Percentiles rank a stretch among this genome's conserved stretches.
phyloP scores from a whole-genome alignment of 2,329 filamentous ascomycete genomes.

The Cladosporium colombiae region DNA sequence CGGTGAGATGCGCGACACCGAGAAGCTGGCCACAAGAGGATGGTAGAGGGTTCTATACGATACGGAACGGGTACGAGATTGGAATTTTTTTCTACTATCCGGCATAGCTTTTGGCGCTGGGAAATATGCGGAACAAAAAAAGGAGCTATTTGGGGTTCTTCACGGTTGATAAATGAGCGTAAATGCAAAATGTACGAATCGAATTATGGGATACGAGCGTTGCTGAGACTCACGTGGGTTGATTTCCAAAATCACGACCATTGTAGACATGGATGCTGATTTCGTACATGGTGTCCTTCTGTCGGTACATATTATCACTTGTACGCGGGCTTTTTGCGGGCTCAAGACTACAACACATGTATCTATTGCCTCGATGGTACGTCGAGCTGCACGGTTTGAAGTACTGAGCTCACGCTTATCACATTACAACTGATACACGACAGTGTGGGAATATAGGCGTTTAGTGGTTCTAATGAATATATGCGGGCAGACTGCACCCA shows the following conservation, averaged over 20 bases:
- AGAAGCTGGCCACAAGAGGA: slow-evolving; percentile 82
- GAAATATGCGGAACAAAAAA: slow-evolving; percentile 6
- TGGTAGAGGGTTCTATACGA: slow-evolving; percentile 60
- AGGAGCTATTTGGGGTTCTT: slow-evolving; percentile 1
- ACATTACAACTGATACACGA: background rate
- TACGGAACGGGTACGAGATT: background rate
- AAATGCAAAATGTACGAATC: slow-evolving; percentile 7
- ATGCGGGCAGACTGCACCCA: background rate
- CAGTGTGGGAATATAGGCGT: background rate
- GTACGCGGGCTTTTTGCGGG: background rate
- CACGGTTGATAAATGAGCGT: slow-evolving; percentile 8
- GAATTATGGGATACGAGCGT: background rate
- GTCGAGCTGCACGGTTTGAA: too few relatives aligned
- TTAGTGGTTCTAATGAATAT: too few relatives aligned
- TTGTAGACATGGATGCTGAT: background rate
- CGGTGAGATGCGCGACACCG: slow-evolving; percentile 69
- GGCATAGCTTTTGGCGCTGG: slow-evolving; percentile 19
- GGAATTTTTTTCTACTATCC: background rate
- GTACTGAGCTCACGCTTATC: background rate
- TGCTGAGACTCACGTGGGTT: background rate
- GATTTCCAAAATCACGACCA: background rate
- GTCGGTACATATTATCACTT: background rate
- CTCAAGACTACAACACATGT: too few relatives aligned
- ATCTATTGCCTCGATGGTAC: too few relatives aligned
- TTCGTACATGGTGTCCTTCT: background rate